These are phyloP conservation scores for Pestalotiopsis sp. DNA, from an alignment of 2,329 filamentous ascomycete genomes.

Conservation along the genomic window DNA sequence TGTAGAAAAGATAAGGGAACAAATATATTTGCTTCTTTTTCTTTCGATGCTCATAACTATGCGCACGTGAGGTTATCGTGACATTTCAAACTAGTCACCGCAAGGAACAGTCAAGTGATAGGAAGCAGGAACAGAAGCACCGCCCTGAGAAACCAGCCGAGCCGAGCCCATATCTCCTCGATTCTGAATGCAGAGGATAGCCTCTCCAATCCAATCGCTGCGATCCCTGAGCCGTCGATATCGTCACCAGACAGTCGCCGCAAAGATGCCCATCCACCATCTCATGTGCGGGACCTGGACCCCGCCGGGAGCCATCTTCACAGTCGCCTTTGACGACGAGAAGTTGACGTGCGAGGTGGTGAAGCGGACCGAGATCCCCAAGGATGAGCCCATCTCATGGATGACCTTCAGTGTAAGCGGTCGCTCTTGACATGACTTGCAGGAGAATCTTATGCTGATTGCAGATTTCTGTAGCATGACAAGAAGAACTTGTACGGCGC, in stretches of 20 bases:
- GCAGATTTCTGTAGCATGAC: constrained; percentile 57
- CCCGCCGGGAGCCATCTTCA: constrained; percentile 85
- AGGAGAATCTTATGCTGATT: background rate
- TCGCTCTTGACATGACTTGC: background rate
- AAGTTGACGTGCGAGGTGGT: constrained; percentile 71
- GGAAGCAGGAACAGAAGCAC: no score
- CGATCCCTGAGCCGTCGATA: background rate
- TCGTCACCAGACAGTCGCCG: constrained; percentile 22
- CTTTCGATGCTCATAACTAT: background rate
- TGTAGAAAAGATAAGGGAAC: background rate
- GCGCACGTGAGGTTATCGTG: background rate
- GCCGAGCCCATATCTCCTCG: background rate
- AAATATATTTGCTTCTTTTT: background rate
- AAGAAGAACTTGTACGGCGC: constrained; percentile 86
- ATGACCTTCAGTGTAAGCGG: constrained; percentile 82
- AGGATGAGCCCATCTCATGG: constrained; percentile 89
- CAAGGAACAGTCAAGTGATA: background rate
- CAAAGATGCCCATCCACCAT: constrained; percentile 75
- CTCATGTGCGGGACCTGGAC: constrained; percentile 94
- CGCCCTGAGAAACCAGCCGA: background rate
- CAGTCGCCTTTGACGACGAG: constrained; percentile 84
- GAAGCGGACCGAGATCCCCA: constrained; percentile 77
- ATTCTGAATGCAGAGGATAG: constrained; percentile 5
- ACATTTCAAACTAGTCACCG: background rate
- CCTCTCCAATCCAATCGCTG: constrained; percentile 2